Evolutionary conservation across 768 basidiomycete species (phyloP), one percentile per base, ranked within the genome.

Genomic region (Tulasnella sp.): DNA sequence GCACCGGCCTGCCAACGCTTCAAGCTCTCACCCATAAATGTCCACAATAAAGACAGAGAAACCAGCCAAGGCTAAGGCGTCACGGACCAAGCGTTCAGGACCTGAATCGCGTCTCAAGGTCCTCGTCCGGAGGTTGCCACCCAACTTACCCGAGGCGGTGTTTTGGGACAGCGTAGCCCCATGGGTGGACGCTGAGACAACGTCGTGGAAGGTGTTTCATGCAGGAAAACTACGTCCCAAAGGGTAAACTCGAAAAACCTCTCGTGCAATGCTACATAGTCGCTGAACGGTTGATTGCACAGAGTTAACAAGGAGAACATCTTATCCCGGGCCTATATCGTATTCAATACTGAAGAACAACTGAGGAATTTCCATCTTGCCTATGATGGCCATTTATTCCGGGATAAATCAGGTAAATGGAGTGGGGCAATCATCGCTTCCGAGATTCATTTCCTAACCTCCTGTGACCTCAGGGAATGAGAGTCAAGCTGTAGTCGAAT

Each of bases 81-180:
- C 36, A 14, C n/a, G 34, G 29, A 8, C 29, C 5, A 58, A 58
- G 54, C 39, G 68, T 69, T 25, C 68, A 31, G 68, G 39, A 11
- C 68, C 68, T 38, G 67, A 76, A 69, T 58, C 49, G n/a, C 40
- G 79, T 42, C 78, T 95, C 80, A 99, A 99, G 86, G 90, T 90
- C 38, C 87, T 97, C 79, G 91, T 98, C 22, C 90, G 97, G 58
- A 85, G 94, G 49, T 86, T 98, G 5, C 97, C 97, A 0, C 92
- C 96, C 15, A 94, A 96, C 80, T 86, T 99, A 2, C 97, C 97
- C 4, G 95, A 96, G 80, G 89, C 89, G 1, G 84, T 97, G 73
- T 99, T 99, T 84, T 99, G 97, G 97, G 89, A 91, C 80, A 94
- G 93, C 78, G 94, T 96, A 3, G 86, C 90, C 72, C 81, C 86